These are phyloP conservation scores for Phytophthora ohioensis DNA, from an alignment of 352 stramenopile genomes.

Conservation along the genomic window DNA sequence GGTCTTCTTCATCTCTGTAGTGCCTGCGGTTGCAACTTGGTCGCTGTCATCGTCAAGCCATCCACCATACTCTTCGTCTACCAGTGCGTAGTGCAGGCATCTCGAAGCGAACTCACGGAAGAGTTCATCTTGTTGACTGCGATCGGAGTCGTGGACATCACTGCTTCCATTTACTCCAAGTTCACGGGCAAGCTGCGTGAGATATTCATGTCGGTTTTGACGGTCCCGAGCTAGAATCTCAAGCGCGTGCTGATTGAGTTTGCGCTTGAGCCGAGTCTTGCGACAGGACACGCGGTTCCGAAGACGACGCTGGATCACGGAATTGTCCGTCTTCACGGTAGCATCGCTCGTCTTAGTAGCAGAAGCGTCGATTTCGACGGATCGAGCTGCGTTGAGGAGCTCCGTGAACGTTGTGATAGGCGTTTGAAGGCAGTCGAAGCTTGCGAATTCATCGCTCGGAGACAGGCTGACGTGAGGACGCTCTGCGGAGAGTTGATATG, in stretches of 20 bases:
- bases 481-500: constrained; percentile 15
- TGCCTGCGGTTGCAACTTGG: too few relatives aligned
- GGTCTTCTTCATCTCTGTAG: background rate
- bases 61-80: constrained; percentile 42
- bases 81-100: constrained; percentile 50
- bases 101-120: constrained; percentile 40
- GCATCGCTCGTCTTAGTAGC: background rate
- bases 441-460: background rate
- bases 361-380: constrained; percentile 12
- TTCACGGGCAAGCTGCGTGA: constrained; percentile 35
- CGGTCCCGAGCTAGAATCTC: constrained; percentile 39
- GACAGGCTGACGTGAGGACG: constrained; percentile 21
- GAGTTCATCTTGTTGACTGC: constrained; percentile 11
- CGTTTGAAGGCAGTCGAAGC: constrained; percentile 7
- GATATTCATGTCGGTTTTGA: constrained; percentile 42
- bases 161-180: constrained; percentile 7
- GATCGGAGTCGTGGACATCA: background rate
- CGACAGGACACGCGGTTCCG: constrained; percentile 55
- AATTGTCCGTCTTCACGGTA: too few relatives aligned
- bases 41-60: constrained; percentile 12
- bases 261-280: constrained; percentile 60
- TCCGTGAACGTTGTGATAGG: constrained; percentile 35
- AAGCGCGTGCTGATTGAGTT: constrained; percentile 44
- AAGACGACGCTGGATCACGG: constrained; percentile 41
- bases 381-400: constrained; percentile 36